These are phyloP conservation scores for Lactarius sp. DNA, from an alignment of 768 basidiomycete genomes.

Conservation along the genomic window DNA sequence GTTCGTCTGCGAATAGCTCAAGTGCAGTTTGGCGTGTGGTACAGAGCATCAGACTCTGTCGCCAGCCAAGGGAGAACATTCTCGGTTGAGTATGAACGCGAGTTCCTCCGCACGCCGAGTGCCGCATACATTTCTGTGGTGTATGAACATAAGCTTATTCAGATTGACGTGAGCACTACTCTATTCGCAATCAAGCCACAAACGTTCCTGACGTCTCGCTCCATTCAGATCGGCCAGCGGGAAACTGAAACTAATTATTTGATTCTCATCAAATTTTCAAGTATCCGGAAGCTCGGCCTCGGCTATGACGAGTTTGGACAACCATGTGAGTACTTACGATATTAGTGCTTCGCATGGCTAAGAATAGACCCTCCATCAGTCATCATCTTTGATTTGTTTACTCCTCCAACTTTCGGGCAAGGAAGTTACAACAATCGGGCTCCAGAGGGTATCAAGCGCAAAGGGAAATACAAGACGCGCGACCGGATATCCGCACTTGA, in stretches of 20 bases:
- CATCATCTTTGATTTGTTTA: slow-evolving; percentile 11
- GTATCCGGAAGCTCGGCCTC: slow-evolving; percentile 14
- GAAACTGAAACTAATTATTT: slow-evolving; percentile 3
- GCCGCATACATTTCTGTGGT: slow-evolving; percentile 55
- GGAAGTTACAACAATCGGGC: slow-evolving; percentile 46
- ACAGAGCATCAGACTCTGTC: slow-evolving; percentile 30
- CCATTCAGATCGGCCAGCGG: slow-evolving; percentile 3
- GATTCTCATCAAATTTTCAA: slow-evolving; percentile 15
- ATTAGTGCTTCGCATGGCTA: background rate
- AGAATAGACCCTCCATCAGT: background rate
- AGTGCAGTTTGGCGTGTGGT: slow-evolving; percentile 65
- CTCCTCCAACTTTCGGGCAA: slow-evolving; percentile 58
- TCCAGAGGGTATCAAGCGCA: slow-evolving; percentile 31
- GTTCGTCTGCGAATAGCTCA: slow-evolving; percentile 49
- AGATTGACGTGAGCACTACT: slow-evolving; percentile 46
- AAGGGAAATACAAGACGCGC: slow-evolving; percentile 35
- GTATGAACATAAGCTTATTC: slow-evolving; percentile 65
- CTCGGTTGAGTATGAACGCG: slow-evolving; percentile 64
- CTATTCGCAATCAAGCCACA: background rate
- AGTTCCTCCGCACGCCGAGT: slow-evolving; percentile 40
- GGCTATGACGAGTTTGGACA: background rate
- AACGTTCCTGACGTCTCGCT: background rate
- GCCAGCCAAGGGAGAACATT: slow-evolving; percentile 35
- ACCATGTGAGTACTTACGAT: background rate
- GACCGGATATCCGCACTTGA: slow-evolving; percentile 57